Conservation (phyloP, 441 rosid genomes). For the Capsella rubella region DNA sequence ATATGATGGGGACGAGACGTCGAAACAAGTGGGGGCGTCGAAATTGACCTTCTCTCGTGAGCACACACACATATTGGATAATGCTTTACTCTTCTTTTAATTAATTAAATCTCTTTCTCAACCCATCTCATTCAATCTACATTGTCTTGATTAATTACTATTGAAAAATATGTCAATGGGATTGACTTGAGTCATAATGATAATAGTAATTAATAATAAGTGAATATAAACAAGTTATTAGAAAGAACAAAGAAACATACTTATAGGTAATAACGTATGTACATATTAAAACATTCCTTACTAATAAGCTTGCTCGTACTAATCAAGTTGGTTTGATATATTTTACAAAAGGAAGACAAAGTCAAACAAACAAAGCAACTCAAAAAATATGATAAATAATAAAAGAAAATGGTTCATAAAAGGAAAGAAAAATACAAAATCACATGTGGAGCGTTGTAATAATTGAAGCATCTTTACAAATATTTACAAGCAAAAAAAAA, state of each 20-base stretch:
- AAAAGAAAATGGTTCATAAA: not conserved
- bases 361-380: not conserved
- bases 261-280: not conserved
- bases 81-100: slow-evolving; percentile 12
- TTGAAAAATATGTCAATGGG: slow-evolving; percentile 17
- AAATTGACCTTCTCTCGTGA: slow-evolving; percentile 46
- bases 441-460: slow-evolving; percentile 27
- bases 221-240: no score
- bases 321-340: not conserved
- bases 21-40: slow-evolving; percentile 46
- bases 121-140: slow-evolving; percentile 39
- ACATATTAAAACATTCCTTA: not conserved
- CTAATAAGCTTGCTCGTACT: not conserved
- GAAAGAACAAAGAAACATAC: no score
- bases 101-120: slow-evolving; percentile 10
- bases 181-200: slow-evolving; percentile 22
- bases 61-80: slow-evolving; percentile 39
- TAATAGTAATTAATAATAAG: not conserved
- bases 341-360: not conserved
- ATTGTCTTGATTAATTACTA: slow-evolving; percentile 35
- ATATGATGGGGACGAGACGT: slow-evolving; percentile 45
- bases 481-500: not conserved
- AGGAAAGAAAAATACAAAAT: slow-evolving; percentile 19
- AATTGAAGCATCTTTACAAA: slow-evolving; percentile 22
- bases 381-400: not conserved